Percentiles rank a stretch among this genome's conserved stretches.
phyloP scores from a whole-genome alignment of 129 eudicot species.

The Helichrysum umbraculigerum region DNA sequence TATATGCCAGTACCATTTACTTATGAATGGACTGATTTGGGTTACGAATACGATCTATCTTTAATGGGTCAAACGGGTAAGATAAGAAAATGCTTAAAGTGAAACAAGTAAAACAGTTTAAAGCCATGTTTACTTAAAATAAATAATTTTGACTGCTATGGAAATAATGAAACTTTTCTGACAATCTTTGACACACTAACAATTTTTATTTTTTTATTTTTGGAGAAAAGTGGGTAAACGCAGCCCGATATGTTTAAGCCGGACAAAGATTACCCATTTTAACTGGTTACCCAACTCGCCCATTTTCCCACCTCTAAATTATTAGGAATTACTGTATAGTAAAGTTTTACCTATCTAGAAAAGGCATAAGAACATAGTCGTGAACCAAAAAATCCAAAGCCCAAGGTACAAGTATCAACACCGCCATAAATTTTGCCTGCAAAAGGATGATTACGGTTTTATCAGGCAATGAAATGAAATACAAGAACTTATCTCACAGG shows the following conservation, averaged over 20 bases:
- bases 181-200: not conserved
- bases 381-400: conserved; percentile 90
- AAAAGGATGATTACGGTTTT: conserved; percentile 33
- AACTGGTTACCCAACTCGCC: not conserved
- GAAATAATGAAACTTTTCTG: not conserved
- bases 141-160: too few species aligned
- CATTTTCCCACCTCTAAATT: not conserved
- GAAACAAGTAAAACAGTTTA: not conserved
- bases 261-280: not conserved
- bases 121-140: too few species aligned
- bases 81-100: not conserved
- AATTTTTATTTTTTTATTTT: not conserved
- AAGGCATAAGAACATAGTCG: conserved; percentile 96
- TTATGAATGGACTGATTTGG: not conserved
- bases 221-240: not conserved
- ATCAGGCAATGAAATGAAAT: not conserved
- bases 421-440: conserved; percentile 96
- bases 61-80: not conserved
- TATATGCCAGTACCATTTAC: not conserved
- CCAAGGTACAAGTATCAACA: conserved; percentile 79
- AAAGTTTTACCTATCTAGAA: conserved; percentile 77
- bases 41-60: not conserved
- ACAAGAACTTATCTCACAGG: not conserved
- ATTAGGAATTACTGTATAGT: conserved; percentile 6
- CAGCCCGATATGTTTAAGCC: not conserved